Evolutionary conservation across 306 rosid genomes (phyloP).

Genomic region (Vigna nakashimae): DNA sequence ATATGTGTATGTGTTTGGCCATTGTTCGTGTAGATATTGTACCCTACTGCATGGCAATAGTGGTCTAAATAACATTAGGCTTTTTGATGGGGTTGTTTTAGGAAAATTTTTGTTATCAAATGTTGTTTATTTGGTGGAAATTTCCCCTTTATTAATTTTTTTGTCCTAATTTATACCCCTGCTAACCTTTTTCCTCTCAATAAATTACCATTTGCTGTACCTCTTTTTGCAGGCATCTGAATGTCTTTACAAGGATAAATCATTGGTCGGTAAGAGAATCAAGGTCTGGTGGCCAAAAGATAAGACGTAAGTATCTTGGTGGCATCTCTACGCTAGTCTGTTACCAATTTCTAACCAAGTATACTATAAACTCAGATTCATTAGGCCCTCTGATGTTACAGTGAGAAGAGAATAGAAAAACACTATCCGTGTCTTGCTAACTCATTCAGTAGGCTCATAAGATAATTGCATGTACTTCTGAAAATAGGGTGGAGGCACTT

Average conservation of each 20-base stretch:
- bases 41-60: neutral
- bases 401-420: neutral
- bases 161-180: neutral
- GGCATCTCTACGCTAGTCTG: constrained; percentile 11
- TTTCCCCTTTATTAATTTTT: neutral
- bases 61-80: constrained; percentile 1
- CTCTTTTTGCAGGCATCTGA: constrained; percentile 52
- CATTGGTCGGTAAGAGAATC: constrained; percentile 65
- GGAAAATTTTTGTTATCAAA: constrained; percentile 17
- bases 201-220: neutral
- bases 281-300: constrained; percentile 93
- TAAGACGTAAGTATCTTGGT: constrained; percentile 59
- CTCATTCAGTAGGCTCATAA: constrained; percentile 11
- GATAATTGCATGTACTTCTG: constrained; percentile 18
- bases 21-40: neutral
- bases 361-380: constrained; percentile 12
- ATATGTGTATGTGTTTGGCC: neutral
- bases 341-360: constrained; percentile 16
- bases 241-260: constrained; percentile 37
- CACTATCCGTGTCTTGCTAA: neutral
- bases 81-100: constrained; percentile 17
- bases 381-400: constrained; percentile 13
- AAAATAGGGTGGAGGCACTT: constrained; percentile 1
- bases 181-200: neutral
- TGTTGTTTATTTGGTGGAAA: constrained; percentile 1